Base-by-base conservation (phyloP, 2,329 filamentous ascomycete genomes). In the Calonectria naviculata region DNA sequence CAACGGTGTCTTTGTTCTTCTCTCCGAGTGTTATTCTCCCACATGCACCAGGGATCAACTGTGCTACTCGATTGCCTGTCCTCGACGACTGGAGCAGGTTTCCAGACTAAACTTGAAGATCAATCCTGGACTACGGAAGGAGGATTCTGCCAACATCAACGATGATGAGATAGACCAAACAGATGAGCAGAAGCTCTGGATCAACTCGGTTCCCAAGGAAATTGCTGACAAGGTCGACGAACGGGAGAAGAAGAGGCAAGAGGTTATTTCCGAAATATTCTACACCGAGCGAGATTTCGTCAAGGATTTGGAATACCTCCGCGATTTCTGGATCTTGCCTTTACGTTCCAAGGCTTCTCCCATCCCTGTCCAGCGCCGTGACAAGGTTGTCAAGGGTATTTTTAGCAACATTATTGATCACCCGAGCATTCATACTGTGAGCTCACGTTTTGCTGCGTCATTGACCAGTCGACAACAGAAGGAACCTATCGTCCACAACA, bases 281-380 rank as follows among this genome's bases (percentile, higher is more conserved):
- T 99, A 99, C 85, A 99, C 97, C 0, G 97, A 99, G 83, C 91
- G 97, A 77, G 97, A 99, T 84, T 99, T 99, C 79, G 97, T 99
- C 81, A 99, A 99, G 86, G 97, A 99, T 83, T 87, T 99, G 78
- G 97, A 99, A 83, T 99, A 99, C 81, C 87, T 99, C 34, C 92
- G 97, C 72, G 97, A 99, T 85, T 99, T 98, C 87, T 99, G 97
- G 97, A 98, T 99, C 85, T 90, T 97, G 76, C 97, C 97, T 12
- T 85, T 99, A 68, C 92, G 95, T 61, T 94, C 93, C 31, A 92
- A 93, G 73, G 89, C 89, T 19, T 98, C 96, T 5, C 96, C 95
- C 0, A 97, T 99, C 74, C 96, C 97, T 6, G 91, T 97, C 75
- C 92, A 94, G 71, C 92, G 94, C 70, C 92, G 95, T 72, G 96